Base-by-base conservation (phyloP, 2,329 filamentous ascomycete genomes). In the Pseudogymnoascus sp. region DNA sequence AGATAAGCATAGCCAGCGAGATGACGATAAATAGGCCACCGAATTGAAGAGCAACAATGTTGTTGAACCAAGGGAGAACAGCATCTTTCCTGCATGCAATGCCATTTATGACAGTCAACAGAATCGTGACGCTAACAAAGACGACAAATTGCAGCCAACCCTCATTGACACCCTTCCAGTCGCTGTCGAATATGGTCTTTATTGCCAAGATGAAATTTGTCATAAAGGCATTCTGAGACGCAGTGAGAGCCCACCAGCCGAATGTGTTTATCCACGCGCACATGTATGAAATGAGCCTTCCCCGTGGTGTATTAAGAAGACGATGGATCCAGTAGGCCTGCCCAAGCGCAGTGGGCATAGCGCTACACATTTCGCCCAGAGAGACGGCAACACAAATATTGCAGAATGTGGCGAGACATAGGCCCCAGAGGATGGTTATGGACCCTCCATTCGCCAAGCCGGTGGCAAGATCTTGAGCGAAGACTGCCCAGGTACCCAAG, bases 231-330 rank as follows among this genome's bases (percentile, higher is more conserved):
- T 78, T 74, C 61, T 81, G 77, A 1, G 78, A 82, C 0, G 80
- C 81, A 0, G 77, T 78, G 61, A 83, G 68, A 0, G 79, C 77
- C 74, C 79, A 81, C 81, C 81, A 83, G 10, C 80, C 81, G 61
- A 82, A 82, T 0, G 76, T 81, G 68, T 83, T 83, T 65, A 82
- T 80, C 79, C 79, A 83, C 2, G 80, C 81, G 63, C 79, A 81
- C 70, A 83, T 74, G 65, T 83, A 83, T 1, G 78, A 80, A 3
- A 70, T 65, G 62, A 82, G 79, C 1, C 80, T 74, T 1, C 79
- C 81, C 0, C 65, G 45, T 0, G 68, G 69, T 12, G 66, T 65
- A 61, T 69, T 55, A 73, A 75, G 70, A 57, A 80, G 69, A 8
- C 74, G 71, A 61, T 75, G 73, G 1, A 79, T 74, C 80, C 81